Evolutionary conservation across 192 early-diverging fungal genomes (phyloP).

Genomic region (Rhizophagus sp.): DNA sequence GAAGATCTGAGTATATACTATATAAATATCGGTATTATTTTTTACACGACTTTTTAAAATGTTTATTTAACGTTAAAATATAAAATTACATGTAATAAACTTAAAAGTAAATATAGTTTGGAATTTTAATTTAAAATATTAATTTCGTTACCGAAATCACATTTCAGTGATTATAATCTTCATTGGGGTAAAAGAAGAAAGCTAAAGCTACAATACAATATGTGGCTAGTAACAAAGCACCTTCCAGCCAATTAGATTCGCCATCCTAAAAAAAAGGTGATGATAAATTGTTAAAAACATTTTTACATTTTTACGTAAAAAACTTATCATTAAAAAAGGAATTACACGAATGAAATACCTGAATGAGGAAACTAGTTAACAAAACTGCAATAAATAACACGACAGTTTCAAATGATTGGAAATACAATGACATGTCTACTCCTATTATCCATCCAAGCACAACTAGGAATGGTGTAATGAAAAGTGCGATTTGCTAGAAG

Average conservation of each 20-base stretch:
- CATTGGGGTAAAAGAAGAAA: conserved; percentile 71
- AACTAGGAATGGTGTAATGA: conserved; percentile 44
- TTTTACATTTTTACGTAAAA: too few relatives aligned
- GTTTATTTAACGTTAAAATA: too few relatives aligned
- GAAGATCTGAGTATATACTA: too few relatives aligned
- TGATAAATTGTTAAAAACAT: too few relatives aligned
- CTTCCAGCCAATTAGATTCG: conserved; percentile 91
- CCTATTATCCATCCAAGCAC: conserved; percentile 87
- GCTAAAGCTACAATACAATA: conserved; percentile 86
- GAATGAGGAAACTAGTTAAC: conserved; percentile 74
- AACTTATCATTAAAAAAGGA: conserved; percentile 26
- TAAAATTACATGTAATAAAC: too few relatives aligned
- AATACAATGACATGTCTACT: conserved; percentile 80
- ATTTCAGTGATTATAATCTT: too few relatives aligned
- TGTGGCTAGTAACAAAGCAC: conserved; percentile 74
- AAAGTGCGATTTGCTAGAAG: neutral
- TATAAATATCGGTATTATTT: too few relatives aligned
- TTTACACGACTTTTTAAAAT: too few relatives aligned
- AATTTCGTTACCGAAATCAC: too few relatives aligned
- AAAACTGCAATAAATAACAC: conserved; percentile 73
- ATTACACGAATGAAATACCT: conserved; percentile 36
- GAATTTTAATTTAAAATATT: too few relatives aligned
- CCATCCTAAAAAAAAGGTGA: conserved; percentile 66
- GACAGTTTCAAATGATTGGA: conserved; percentile 46
- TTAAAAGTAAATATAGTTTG: too few relatives aligned